A percentile compares a stretch with the other conserved stretches of the same genome.
phyloP scores from a whole-genome alignment of 805 yeast genomes.

The Wilhelminamyces savonicus region DNA sequence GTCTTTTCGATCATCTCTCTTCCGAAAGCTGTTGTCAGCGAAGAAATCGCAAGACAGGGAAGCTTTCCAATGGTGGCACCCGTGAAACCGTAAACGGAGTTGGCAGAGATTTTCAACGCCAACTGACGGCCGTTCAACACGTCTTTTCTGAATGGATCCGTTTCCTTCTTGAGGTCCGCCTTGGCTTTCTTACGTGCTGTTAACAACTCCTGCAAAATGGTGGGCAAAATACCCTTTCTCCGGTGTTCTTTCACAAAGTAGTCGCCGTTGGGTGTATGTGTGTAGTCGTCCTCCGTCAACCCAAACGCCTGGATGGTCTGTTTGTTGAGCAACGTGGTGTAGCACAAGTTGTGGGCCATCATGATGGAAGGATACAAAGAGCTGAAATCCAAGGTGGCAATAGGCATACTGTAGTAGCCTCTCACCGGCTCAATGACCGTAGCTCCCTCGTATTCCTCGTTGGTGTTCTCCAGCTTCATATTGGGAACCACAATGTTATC shows the following conservation, averaged over 20 bases:
- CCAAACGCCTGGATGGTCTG: slow-evolving; percentile 60
- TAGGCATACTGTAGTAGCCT: slow-evolving; percentile 95
- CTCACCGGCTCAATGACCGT: slow-evolving; percentile 95
- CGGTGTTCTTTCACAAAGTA: slow-evolving; percentile 65
- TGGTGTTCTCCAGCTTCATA: slow-evolving; percentile 69
- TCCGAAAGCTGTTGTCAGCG: slow-evolving; percentile 93
- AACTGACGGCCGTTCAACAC: slow-evolving; percentile 96
- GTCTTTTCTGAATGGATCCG: slow-evolving; percentile 88
- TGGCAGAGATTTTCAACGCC: slow-evolving; percentile 94
- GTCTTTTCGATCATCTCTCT: slow-evolving; percentile 95
- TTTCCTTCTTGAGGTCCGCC: slow-evolving; percentile 82
- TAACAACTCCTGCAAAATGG: slow-evolving; percentile 81
- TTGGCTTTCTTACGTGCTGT: slow-evolving; percentile 92
- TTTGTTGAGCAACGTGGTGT: slow-evolving; percentile 76
- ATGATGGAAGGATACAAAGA: slow-evolving; percentile 94
- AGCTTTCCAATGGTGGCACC: slow-evolving; percentile 98
- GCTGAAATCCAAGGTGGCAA: slow-evolving; percentile 96
- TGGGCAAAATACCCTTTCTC: slow-evolving; percentile 86
- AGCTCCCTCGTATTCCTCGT: slow-evolving; percentile 98
- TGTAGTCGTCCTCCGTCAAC: slow-evolving; percentile 70
- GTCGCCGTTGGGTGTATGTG: slow-evolving; percentile 87
- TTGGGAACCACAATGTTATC: slow-evolving; percentile 88
- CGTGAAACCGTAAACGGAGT: slow-evolving; percentile 97
- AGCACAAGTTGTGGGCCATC: slow-evolving; percentile 90
- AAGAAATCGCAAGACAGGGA: slow-evolving; percentile 94